phyloP scores from a whole-genome alignment of 768 basidiomycete species.

The Trametes villosa region DNA sequence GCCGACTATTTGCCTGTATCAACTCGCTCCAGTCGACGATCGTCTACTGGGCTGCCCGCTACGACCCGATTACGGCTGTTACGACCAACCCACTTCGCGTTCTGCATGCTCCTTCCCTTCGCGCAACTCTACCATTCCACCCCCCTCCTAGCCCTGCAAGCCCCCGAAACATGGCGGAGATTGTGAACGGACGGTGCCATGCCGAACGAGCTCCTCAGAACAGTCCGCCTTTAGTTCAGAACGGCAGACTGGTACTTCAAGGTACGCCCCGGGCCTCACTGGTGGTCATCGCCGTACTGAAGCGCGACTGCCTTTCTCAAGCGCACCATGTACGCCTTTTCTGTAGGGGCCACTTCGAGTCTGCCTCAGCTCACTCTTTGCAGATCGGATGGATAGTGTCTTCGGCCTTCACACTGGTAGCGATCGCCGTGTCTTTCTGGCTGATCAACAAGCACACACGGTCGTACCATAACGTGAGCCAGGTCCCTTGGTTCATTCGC shows the following conservation, averaged over 20 bases:
- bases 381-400: constrained; percentile 74
- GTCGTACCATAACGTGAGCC: constrained; percentile 70
- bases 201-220: constrained; percentile 46
- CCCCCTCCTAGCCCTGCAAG: too few species aligned
- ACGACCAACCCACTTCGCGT: too few species aligned
- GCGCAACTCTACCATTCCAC: too few species aligned
- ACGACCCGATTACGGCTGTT: too few species aligned
- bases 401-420: constrained; percentile 59
- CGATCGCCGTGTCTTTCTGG: constrained; percentile 67
- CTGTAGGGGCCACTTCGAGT: too few species aligned
- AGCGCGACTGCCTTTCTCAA: constrained; percentile 25
- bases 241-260: constrained; percentile 65
- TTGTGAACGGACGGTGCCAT: constrained; percentile 38
- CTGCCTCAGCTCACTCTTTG: not conserved
- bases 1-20: too few species aligned
- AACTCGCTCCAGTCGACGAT: too few species aligned
- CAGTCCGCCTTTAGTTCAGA: constrained; percentile 61
- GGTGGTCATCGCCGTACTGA: not conserved
- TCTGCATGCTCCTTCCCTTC: too few species aligned
- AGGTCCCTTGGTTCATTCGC: not conserved
- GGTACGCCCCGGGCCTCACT: constrained; percentile 38
- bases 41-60: too few species aligned
- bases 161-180: constrained; percentile 32
- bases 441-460: constrained; percentile 72
- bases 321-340: constrained; percentile 57